Evolutionary conservation across 2,329 filamentous ascomycete species (phyloP), one percentile per base, ranked within the genome.

Genomic region (Capronia americana): DNA sequence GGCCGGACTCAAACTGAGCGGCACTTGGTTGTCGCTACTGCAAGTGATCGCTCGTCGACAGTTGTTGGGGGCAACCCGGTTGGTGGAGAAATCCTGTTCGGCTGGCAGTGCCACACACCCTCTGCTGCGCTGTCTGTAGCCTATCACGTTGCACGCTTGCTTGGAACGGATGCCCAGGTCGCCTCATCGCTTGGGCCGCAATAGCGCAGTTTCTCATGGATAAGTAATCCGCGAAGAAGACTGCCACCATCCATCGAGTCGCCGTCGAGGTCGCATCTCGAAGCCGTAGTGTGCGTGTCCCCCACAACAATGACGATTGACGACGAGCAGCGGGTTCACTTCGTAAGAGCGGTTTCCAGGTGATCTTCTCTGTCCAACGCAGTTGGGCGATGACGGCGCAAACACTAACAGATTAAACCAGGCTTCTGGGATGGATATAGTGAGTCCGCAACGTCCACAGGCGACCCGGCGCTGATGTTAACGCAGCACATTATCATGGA

Each of bases 341-440:
- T 82, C 63, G 70, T 78, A 44, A 77, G 71, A 66, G 78, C 78
- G 20, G 66, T 82, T 48, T 82, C 80, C 34, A 79, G 79, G 77
- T 63, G 34, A 34, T 20, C 11, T 51, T 38, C 50, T 26, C 32
- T 44, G 53, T 30, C 53, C 20, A 28, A 44, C 38, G 38, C 17
- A n/a, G 38, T 44, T 20, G 24, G 26, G 26, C 17, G 4, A 34
- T 55, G 32, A 17, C 17, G 10, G 28, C 26, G 28, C n/a, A 55
- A 30, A 28, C 14, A 28, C 53, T 55, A 28, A 55, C 38, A 34
- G 24, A 46, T 32, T 10, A 34, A 55, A 53, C 14, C 58, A 84
- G 82, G 74, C 75, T 90, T 34, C 86, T 91, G 72, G 91, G 91
- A 77, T 93, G 91, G 90, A 80, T 89, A 75, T 93, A 93, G 81